These are phyloP conservation scores for Sclerotinia spermophila DNA, from an alignment of 2,329 filamentous ascomycete genomes.

Conservation along the genomic window DNA sequence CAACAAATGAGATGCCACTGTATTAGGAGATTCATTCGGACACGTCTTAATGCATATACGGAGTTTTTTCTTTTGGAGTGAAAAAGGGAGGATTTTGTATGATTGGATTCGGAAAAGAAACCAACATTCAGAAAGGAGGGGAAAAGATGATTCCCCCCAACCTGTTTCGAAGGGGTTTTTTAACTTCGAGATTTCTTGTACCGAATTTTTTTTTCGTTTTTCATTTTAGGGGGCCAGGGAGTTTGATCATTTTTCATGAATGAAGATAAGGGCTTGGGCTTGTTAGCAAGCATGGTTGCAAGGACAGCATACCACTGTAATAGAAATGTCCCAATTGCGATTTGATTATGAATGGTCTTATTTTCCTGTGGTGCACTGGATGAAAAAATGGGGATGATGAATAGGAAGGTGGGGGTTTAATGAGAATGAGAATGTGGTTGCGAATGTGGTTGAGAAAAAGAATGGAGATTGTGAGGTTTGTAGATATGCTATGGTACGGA, in stretches of 20 bases:
- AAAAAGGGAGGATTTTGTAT: conserved; percentile 23
- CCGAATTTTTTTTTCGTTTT: conserved; percentile 19
- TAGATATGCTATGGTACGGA: neutral
- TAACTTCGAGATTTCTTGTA: conserved; percentile 29
- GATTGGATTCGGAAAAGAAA: conserved; percentile 24
- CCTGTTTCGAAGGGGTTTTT: conserved; percentile 5
- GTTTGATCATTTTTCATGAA: conserved; percentile 14
- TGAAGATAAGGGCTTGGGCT: conserved; percentile 19
- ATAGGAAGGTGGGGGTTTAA: neutral
- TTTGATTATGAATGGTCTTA: conserved; percentile 17
- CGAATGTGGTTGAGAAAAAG: conserved; percentile 9
- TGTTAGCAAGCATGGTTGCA: conserved; percentile 22
- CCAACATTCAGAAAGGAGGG: conserved; percentile 15
- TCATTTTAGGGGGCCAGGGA: conserved; percentile 16
- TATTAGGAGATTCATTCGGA: conserved; percentile 27
- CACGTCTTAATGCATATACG: conserved; percentile 37
- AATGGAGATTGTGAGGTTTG: neutral
- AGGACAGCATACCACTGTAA: conserved; percentile 29
- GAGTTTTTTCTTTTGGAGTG: conserved; percentile 32
- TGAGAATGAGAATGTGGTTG: conserved; percentile 28
- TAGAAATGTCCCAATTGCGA: conserved; percentile 31
- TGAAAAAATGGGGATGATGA: conserved; percentile 4
- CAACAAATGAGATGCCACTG: conserved; percentile 24
- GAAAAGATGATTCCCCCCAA: conserved; percentile 8
- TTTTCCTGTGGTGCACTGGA: conserved; percentile 1